Conservation (phyloP, 108 stramenopile species). For the Cyclotella kingstonii region DNA sequence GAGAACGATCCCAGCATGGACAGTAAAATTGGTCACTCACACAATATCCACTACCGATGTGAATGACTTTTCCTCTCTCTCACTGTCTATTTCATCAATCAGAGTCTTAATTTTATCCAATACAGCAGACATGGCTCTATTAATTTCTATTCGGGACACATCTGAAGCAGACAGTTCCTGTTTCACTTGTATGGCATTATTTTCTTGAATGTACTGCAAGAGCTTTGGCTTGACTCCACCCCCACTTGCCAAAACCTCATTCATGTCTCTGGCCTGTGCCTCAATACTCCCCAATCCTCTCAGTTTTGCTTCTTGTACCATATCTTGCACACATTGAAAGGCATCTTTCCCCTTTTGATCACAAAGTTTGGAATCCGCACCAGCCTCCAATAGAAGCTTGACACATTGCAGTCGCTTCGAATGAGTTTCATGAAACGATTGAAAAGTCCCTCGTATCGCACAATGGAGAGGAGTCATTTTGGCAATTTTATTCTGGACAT, state of each 20-base stretch:
- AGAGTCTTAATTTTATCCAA: conserved; percentile 8
- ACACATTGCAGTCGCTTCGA: conserved; percentile 41
- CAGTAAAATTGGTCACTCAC: conserved; percentile 20
- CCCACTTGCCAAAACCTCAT: conserved; percentile 3
- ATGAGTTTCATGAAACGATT: conserved; percentile 45
- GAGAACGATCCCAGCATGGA: too few species aligned
- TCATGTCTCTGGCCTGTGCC: conserved; percentile 21
- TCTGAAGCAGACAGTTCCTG: conserved; percentile 7
- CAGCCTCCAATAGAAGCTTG: conserved; percentile 38
- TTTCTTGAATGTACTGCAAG: neutral
- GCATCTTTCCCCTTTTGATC: conserved; percentile 48
- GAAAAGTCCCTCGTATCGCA: conserved; percentile 44
- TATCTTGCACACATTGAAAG: conserved; percentile 39
- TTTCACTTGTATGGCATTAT: conserved; percentile 11
- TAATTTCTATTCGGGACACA: neutral
- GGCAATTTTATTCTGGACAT: conserved; percentile 53
- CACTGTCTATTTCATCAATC: conserved; percentile 3
- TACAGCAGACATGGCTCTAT: conserved; percentile 10
- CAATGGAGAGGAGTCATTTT: conserved; percentile 72
- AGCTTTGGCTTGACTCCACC: neutral
- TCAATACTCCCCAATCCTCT: conserved; percentile 23
- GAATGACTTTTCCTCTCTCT: neutral
- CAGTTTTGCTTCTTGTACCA: conserved; percentile 9
- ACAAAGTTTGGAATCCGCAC: conserved; percentile 42
- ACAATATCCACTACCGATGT: conserved; percentile 15